Evolutionary conservation across 1,139 yeast genomes (phyloP).

Genomic region (Scheffersomyces illinoinensis): DNA sequence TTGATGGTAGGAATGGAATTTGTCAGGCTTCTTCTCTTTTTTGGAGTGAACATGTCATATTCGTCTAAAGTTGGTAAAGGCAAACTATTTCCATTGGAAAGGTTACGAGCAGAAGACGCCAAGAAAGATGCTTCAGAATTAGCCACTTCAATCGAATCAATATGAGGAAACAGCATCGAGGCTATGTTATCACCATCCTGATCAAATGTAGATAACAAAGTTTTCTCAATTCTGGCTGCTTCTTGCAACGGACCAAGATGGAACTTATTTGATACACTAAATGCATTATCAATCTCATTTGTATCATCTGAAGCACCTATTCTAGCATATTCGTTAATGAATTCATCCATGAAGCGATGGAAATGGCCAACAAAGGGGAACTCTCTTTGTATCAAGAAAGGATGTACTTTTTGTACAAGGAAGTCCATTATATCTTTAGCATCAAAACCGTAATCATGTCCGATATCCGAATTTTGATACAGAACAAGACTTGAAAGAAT

Average conservation of each 20-base stretch:
- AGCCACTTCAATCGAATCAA: background rate
- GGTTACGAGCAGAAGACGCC: background rate
- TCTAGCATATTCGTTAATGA: background rate
- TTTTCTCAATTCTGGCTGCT: background rate
- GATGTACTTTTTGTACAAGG: background rate
- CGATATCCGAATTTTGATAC: background rate
- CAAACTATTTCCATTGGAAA: background rate
- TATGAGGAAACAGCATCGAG: background rate
- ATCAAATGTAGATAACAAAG: background rate
- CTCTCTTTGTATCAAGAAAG: background rate
- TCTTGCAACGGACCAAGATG: background rate
- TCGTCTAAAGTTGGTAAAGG: background rate
- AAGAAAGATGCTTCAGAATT: background rate
- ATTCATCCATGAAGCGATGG: background rate
- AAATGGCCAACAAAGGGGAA: background rate
- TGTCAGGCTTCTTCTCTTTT: background rate
- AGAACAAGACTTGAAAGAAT: background rate
- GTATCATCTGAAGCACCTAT: background rate
- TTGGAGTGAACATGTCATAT: background rate
- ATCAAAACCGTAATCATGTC: background rate
- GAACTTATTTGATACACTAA: background rate
- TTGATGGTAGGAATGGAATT: slow-evolving; percentile 7
- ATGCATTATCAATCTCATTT: background rate
- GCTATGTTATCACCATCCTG: background rate
- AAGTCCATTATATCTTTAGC: background rate